phyloP scores from a whole-genome alignment of 805 yeast species.

The Pichia cabralensis region DNA sequence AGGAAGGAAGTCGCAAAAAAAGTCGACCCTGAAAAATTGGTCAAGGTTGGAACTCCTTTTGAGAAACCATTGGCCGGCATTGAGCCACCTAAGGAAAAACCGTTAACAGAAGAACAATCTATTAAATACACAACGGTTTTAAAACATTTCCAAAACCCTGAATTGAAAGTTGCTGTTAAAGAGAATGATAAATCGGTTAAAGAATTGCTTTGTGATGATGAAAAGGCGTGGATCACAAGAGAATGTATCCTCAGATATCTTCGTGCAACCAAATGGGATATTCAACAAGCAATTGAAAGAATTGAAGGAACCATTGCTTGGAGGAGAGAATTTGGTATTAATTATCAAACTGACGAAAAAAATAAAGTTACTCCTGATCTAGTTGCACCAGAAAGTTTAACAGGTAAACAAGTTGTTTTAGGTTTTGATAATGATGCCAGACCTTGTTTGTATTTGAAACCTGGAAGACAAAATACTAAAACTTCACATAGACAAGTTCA shows the following conservation, averaged over 20 bases:
- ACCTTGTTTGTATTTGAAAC: conserved; percentile 86
- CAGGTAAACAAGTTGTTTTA: conserved; percentile 85
- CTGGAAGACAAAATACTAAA: conserved; percentile 94
- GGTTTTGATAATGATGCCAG: conserved; percentile 87
- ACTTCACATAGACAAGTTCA: conserved; percentile 89
- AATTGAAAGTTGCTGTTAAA: conserved; percentile 36
- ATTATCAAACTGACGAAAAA: conserved; percentile 33
- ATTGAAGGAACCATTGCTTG: conserved; percentile 73
- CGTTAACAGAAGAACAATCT: conserved; percentile 45
- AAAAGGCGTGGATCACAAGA: conserved; percentile 86
- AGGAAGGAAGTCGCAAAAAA: conserved; percentile 14
- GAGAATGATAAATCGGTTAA: conserved; percentile 34
- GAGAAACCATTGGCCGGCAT: conserved; percentile 40
- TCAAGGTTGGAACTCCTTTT: conserved; percentile 39
- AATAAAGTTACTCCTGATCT: conserved; percentile 43
- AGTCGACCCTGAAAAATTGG: conserved; percentile 10
- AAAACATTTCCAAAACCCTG: conserved; percentile 48
- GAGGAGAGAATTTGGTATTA: conserved; percentile 88
- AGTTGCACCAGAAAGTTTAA: conserved; percentile 62
- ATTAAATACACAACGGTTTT: conserved; percentile 54
- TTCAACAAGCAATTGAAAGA: conserved; percentile 59
- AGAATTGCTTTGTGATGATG: conserved; percentile 35
- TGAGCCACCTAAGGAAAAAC: conserved; percentile 37
- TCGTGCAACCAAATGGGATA: conserved; percentile 89
- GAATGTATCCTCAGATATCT: conserved; percentile 87